Percentiles rank a stretch among this genome's conserved stretches.
Conservation (phyloP, 345 rosid genomes). For the Eucalyptus shirleyi region DNA sequence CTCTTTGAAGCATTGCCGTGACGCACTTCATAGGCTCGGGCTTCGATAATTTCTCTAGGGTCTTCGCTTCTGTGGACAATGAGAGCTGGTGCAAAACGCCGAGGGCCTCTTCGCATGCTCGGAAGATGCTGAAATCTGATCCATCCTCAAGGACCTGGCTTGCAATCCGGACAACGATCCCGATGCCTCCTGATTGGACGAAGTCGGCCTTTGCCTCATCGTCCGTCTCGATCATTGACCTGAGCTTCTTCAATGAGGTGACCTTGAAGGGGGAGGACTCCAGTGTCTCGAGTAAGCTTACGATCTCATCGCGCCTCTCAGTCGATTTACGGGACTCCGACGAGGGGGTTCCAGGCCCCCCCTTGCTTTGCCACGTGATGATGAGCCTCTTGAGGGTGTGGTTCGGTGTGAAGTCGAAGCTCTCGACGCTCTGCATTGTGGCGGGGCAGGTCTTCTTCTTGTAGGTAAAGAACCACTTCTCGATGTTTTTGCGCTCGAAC, state of each 20-base stretch:
- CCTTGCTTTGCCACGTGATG: background rate
- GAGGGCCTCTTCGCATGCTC: constrained; percentile 20
- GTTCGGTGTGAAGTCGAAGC: constrained; percentile 12
- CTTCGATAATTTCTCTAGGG: background rate
- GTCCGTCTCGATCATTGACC: background rate
- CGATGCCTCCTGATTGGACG: constrained; percentile 2
- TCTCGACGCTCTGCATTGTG: constrained; percentile 11
- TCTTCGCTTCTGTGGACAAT: background rate
- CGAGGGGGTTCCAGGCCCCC: background rate
- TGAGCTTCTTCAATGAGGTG: constrained; percentile 7
- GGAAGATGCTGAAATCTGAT: constrained; percentile 2
- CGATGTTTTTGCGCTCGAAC: constrained; percentile 34
- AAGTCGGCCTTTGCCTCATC: background rate
- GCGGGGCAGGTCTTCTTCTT: constrained; percentile 27
- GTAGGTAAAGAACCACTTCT: constrained; percentile 38
- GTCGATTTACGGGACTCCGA: background rate
- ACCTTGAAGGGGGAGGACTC: constrained; percentile 23
- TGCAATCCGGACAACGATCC: background rate
- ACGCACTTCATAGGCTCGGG: constrained; percentile 6
- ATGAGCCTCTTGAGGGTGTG: constrained; percentile 22
- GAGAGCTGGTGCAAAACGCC: constrained; percentile 4
- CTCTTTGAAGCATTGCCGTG: constrained; percentile 11
- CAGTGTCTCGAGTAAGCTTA: background rate
- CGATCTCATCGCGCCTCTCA: background rate
- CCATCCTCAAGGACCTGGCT: background rate